phyloP scores from a whole-genome alignment of 2,329 filamentous ascomycete species.

The Ceratocystis lukuohia region DNA sequence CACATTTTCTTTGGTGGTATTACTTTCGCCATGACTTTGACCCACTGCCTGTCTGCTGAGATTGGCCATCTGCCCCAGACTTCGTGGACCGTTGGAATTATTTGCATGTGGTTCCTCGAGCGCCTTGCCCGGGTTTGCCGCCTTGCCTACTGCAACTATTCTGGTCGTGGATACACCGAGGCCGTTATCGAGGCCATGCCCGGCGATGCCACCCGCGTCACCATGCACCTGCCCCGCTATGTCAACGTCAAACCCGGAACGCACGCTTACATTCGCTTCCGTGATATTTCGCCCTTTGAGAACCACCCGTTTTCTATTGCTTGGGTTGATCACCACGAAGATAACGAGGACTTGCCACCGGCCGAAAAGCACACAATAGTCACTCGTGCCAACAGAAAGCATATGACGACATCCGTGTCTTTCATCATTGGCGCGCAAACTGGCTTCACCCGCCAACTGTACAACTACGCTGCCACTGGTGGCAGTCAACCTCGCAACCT shows the following conservation, averaged over 20 bases:
- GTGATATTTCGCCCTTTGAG: slow-evolving; percentile 52
- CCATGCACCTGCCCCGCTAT: slow-evolving; percentile 53
- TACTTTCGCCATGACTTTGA: slow-evolving; percentile 57
- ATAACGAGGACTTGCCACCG: slow-evolving; percentile 29
- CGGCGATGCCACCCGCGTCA: slow-evolving; percentile 57
- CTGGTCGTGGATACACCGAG: slow-evolving; percentile 43
- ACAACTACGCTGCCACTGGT: slow-evolving; percentile 47
- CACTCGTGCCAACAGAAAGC: slow-evolving; percentile 30
- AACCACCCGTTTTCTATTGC: slow-evolving; percentile 68
- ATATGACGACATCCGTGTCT: slow-evolving; percentile 47
- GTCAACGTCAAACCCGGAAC: slow-evolving; percentile 55
- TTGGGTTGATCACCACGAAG: slow-evolving; percentile 49
- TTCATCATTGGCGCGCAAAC: slow-evolving; percentile 80
- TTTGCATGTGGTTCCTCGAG: slow-evolving; percentile 67
- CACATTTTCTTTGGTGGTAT: slow-evolving; percentile 66
- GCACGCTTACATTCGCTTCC: slow-evolving; percentile 62
- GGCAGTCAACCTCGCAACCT: slow-evolving; percentile 45
- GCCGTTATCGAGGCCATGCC: slow-evolving; percentile 55
- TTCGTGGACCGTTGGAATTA: slow-evolving; percentile 58
- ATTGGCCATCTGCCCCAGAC: slow-evolving; percentile 58
- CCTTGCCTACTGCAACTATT: slow-evolving; percentile 54
- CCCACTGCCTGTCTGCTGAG: slow-evolving; percentile 58
- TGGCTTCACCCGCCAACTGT: slow-evolving; percentile 75
- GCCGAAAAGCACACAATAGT: slow-evolving; percentile 31
- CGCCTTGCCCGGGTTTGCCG: slow-evolving; percentile 49